Base-by-base conservation (phyloP, 768 basidiomycete genomes). In the Boletus eberwhitei region DNA sequence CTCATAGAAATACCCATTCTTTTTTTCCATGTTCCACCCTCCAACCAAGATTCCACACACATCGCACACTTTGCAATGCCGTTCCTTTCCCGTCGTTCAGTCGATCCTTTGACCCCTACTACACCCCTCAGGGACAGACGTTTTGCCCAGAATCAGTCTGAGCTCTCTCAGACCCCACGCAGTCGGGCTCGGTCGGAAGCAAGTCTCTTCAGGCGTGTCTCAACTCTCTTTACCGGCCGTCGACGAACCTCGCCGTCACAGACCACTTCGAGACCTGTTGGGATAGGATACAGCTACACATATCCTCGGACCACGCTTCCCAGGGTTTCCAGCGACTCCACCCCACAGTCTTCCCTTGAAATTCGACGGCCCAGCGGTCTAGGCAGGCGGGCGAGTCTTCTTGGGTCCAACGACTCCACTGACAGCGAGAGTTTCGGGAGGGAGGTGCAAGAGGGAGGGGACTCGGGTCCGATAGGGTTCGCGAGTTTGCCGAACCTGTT, bases 361-460 rank as follows among this genome's bases (percentile, higher is more conserved):
- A 70, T 70, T 36, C 66, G 69, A 34, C 65, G 68, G 14, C 69
- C 69, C 11, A 70, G 69, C 19, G 69, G 69, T 31, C 37, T 70
- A 17, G 69, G 69, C 31, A 58, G 70, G 44, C 64, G 71, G 3
- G 69, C 69, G 3, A 70, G 68, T 39, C 46, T 64, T 17, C 37
- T 71, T 24, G 62, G 48, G 43, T 64, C 66, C 35, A 21, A 14
- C 9, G 48, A 50, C 36, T 61, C 65, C 4, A 2, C 43, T 3
- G 53, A 50, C 42, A 57, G 46, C 24, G 61, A 59, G 14, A 49
- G 48, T 34, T 48, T 35, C 12, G 52, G 29, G 38, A 36, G 22
- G 31, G 49, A 17, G 13, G 40, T 31, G 26, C 26, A 19, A 22
- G 48, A 48, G 8, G 54, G 21, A 12, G 29, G 6, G 34, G 35